Conservation (phyloP, 164 flowering plant genomes). For the Vitis cinerea region DNA sequence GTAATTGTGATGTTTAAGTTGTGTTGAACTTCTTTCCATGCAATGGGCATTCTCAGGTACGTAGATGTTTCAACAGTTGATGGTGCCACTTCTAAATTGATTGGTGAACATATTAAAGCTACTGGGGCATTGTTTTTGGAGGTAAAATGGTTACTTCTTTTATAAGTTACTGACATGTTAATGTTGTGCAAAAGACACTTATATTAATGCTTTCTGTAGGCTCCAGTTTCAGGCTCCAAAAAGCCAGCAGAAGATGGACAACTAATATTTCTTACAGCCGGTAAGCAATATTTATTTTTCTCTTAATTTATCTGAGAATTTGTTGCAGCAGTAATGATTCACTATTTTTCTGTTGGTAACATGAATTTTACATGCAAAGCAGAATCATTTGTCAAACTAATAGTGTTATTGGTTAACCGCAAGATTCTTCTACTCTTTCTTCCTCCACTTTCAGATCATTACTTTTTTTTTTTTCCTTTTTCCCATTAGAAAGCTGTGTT, state of each 20-base stretch:
- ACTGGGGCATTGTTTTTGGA: constrained; percentile 88
- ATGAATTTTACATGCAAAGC: no score
- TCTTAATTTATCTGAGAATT: neutral
- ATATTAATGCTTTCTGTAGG: constrained; percentile 42
- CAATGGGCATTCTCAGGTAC: constrained; percentile 52
- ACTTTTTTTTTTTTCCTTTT: neutral
- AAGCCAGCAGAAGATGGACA: constrained; percentile 98
- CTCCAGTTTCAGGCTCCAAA: constrained; percentile 98
- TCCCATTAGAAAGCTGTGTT: neutral
- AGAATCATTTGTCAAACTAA: no score
- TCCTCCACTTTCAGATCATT: neutral
- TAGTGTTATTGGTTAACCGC: no score
- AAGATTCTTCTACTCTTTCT: no score
- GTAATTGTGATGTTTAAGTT: neutral
- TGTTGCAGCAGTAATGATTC: no score
- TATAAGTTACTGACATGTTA: neutral
- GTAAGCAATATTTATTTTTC: constrained; percentile 26
- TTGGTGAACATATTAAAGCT: constrained; percentile 55
- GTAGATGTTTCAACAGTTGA: constrained; percentile 96
- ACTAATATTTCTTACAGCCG: constrained; percentile 89
- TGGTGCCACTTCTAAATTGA: constrained; percentile 68
- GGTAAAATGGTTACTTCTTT: constrained; percentile 32
- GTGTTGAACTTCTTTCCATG: neutral
- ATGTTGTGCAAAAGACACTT: constrained; percentile 5
- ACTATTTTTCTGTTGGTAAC: no score